Evolutionary conservation across 2,329 filamentous ascomycete species (phyloP).

Genomic region (Fusarium sp.): DNA sequence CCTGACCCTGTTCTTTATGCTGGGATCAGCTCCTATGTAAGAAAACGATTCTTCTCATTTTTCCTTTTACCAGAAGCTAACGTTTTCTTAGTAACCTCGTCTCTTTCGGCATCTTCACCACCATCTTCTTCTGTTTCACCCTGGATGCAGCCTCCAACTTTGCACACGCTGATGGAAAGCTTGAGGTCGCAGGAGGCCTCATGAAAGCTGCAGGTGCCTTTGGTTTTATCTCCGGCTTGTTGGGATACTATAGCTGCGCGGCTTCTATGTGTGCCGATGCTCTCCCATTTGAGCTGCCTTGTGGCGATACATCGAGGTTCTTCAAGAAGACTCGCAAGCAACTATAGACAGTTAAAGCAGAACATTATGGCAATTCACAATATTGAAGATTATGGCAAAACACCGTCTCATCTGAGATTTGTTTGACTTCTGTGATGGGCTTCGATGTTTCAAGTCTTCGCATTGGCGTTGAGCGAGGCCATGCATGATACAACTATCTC

Average conservation of each 20-base stretch:
- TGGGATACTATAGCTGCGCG: constrained; percentile 46
- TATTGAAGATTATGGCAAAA: too few relatives aligned
- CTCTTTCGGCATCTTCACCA: constrained; percentile 45
- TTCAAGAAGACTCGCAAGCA: constrained; percentile 32
- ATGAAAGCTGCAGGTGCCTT: constrained; percentile 45
- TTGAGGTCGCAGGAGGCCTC: constrained; percentile 11
- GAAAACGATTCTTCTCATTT: too few relatives aligned
- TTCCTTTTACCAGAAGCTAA: not conserved
- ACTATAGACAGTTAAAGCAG: not conserved
- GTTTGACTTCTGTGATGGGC: too few relatives aligned
- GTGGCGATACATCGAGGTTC: constrained; percentile 43
- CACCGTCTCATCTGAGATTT: too few relatives aligned
- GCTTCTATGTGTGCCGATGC: constrained; percentile 47
- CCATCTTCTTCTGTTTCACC: constrained; percentile 47
- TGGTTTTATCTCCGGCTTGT: constrained; percentile 44
- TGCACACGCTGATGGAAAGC: constrained; percentile 46
- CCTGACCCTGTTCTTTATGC: constrained; percentile 47
- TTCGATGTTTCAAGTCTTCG: too few relatives aligned
- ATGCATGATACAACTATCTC: not conserved
- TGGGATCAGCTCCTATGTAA: constrained; percentile 44
- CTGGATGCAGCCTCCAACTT: constrained; percentile 46
- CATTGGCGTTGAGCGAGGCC: too few relatives aligned
- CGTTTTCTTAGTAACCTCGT: constrained; percentile 39
- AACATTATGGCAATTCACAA: too few relatives aligned
- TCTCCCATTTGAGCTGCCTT: constrained; percentile 43